phyloP scores from a whole-genome alignment of 2,329 filamentous ascomycete species.

The Cladosporium sphaerospermum region DNA sequence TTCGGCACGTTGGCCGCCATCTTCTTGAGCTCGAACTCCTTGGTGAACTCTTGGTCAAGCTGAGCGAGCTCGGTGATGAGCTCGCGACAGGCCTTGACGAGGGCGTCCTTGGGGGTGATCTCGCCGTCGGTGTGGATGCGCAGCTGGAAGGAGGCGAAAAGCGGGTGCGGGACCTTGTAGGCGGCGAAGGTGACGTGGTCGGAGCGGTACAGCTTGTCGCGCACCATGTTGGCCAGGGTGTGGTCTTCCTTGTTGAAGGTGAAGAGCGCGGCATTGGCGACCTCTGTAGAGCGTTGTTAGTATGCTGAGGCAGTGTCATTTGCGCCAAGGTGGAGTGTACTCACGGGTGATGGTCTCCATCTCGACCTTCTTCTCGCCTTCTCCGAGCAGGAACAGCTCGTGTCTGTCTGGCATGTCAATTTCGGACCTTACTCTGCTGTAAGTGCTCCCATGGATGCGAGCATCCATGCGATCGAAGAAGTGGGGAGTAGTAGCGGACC shows the following conservation, averaged over 20 bases:
- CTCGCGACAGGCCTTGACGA: conserved; percentile 73
- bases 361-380: conserved; percentile 90
- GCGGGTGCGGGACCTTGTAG: conserved; percentile 62
- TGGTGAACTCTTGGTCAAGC: conserved; percentile 81
- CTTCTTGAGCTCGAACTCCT: conserved; percentile 83
- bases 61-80: conserved; percentile 75
- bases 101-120: conserved; percentile 80
- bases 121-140: conserved; percentile 88
- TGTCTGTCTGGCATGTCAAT: conserved; percentile 55
- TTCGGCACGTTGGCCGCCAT: conserved; percentile 48
- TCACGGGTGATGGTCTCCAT: conserved; percentile 82
- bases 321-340: conserved; percentile 28
- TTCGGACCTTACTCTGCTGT: conserved; percentile 15
- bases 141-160: conserved; percentile 54
- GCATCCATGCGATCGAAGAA: conserved; percentile 13
- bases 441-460: conserved; percentile 17
- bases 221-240: conserved; percentile 84
- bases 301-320: not conserved
- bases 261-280: conserved; percentile 93
- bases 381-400: conserved; percentile 82
- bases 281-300: conserved; percentile 5
- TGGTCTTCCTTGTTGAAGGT: conserved; percentile 95
- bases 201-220: conserved; percentile 77
- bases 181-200: conserved; percentile 82
- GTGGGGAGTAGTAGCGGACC: too few relatives aligned